Conservation (phyloP, 2,329 filamentous ascomycete species). For the Aspergillus cejpii region DNA sequence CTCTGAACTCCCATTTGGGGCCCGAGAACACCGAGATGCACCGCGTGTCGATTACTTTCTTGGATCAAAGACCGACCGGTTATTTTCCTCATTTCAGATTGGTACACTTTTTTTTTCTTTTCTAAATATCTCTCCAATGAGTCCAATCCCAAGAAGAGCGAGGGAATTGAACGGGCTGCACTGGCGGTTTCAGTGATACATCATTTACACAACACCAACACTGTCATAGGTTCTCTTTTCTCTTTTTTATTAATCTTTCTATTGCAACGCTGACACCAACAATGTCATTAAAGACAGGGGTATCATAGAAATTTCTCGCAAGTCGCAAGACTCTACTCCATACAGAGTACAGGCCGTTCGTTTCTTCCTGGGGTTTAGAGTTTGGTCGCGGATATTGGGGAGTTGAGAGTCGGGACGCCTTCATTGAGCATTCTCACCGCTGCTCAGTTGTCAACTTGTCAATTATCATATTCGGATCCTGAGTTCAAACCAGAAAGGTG, state of each 20-base stretch:
- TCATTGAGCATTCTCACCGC: constrained; percentile 5
- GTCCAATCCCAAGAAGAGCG: neutral
- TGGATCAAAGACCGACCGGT: neutral
- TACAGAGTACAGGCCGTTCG: too few relatives aligned
- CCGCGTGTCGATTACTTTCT: neutral
- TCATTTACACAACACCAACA: neutral
- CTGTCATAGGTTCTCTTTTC: neutral
- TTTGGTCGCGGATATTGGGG: constrained; percentile 4
- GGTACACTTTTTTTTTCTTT: neutral
- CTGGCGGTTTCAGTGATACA: neutral
- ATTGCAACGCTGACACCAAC: neutral
- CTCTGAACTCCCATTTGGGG: too few relatives aligned
- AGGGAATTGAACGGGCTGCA: neutral
- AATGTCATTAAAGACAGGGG: neutral
- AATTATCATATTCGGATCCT: neutral
- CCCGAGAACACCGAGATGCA: neutral
- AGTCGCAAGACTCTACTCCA: neutral
- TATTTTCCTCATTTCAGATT: neutral
- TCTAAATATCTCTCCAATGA: neutral
- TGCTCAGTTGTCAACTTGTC: constrained; percentile 1
- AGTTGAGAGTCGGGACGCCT: too few relatives aligned
- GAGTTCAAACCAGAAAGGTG: neutral
- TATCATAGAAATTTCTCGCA: neutral
- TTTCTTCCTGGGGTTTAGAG: neutral
- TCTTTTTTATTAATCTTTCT: neutral